Evolutionary conservation across 495 filamentous ascomycete species (phyloP).

Genomic region (Penicillium coprophilum): DNA sequence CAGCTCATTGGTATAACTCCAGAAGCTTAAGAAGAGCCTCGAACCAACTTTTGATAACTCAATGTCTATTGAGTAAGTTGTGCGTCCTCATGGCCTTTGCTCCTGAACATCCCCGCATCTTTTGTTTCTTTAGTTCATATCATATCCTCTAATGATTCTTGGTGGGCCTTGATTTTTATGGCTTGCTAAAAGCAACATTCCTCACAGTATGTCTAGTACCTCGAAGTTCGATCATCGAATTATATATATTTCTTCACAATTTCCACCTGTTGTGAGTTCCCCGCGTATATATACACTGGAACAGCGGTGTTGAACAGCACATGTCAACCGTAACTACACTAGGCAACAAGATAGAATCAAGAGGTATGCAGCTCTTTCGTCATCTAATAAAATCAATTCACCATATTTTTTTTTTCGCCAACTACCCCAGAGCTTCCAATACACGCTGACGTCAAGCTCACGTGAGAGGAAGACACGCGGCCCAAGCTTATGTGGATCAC

Average conservation of each 20-base stretch:
- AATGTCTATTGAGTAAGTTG: not conserved
- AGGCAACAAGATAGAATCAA: not conserved
- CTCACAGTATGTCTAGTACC: not conserved
- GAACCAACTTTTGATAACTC: not conserved
- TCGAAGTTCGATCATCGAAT: not conserved
- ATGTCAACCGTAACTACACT: not conserved
- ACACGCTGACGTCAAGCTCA: conserved; percentile 26
- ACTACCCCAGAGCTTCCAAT: not conserved
- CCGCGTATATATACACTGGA: not conserved
- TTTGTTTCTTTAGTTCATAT: not conserved
- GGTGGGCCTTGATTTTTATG: not conserved
- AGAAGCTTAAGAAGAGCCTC: conserved; percentile 14
- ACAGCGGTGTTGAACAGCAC: conserved; percentile 2
- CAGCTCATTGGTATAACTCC: conserved; percentile 6
- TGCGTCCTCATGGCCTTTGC: not conserved
- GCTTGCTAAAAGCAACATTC: not conserved
- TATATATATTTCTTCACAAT: not conserved
- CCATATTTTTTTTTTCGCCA: not conserved
- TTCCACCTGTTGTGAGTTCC: not conserved
- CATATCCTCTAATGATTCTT: not conserved
- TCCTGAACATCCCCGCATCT: not conserved
- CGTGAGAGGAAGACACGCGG: conserved; percentile 28
- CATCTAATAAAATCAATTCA: not conserved
- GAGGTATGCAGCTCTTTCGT: no score
- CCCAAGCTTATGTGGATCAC: conserved; percentile 16